Evolutionary conservation across 768 basidiomycete genomes (phyloP).

Genomic region (Auricularia auricula-judae): DNA sequence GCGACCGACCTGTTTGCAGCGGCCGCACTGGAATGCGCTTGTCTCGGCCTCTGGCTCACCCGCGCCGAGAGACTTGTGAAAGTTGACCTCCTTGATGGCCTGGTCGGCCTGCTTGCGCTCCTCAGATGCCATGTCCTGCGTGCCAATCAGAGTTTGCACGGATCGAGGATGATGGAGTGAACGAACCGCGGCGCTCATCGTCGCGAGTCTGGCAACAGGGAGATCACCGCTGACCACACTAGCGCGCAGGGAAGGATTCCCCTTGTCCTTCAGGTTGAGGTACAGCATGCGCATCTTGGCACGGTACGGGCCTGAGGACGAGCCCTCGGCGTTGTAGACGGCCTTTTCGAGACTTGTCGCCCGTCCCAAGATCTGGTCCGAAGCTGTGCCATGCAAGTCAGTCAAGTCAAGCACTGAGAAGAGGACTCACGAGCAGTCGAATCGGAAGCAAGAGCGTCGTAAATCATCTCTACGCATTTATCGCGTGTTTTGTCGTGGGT

Average conservation of each 20-base stretch:
- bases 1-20: slow-evolving; percentile 72
- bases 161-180: neutral
- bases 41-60: slow-evolving; percentile 89
- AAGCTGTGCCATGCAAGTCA: slow-evolving; percentile 33
- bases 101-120: slow-evolving; percentile 77
- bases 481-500: slow-evolving; percentile 71
- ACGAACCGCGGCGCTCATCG: slow-evolving; percentile 72
- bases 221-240: slow-evolving; percentile 79
- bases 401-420: slow-evolving; percentile 2
- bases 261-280: slow-evolving; percentile 92
- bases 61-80: slow-evolving; percentile 86
- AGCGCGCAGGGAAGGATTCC: slow-evolving; percentile 78
- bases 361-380: slow-evolving; percentile 53
- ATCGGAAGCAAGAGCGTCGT: slow-evolving; percentile 82
- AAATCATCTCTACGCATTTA: slow-evolving; percentile 80
- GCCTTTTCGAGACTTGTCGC: slow-evolving; percentile 64
- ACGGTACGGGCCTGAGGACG: slow-evolving; percentile 44
- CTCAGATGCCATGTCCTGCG: slow-evolving; percentile 91
- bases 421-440: slow-evolving; percentile 68
- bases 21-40: slow-evolving; percentile 91
- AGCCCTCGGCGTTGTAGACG: slow-evolving; percentile 36
- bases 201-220: slow-evolving; percentile 53
- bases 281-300: slow-evolving; percentile 78
- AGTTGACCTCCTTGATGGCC: slow-evolving; percentile 73
- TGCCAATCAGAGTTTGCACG: neutral